phyloP scores from a whole-genome alignment of 2,329 filamentous ascomycete genomes.

The Chaetomiaceae sp. region DNA sequence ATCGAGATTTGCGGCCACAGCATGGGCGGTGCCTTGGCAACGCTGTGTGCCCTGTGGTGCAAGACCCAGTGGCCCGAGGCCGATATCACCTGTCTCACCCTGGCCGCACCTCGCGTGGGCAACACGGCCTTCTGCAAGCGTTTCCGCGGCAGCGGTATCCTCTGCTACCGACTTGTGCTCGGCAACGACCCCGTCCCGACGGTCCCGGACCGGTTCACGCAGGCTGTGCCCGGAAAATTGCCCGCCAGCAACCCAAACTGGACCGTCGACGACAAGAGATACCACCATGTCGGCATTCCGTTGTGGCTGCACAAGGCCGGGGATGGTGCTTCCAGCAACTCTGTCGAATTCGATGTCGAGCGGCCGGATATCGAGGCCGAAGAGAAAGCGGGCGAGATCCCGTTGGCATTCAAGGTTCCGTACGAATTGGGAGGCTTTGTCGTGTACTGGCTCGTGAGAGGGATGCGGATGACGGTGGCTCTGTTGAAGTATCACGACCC shows the following conservation, averaged over 20 bases:
- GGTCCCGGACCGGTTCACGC: slow-evolving; percentile 10
- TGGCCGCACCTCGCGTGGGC: slow-evolving; percentile 8
- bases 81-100: slow-evolving; percentile 7
- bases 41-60: slow-evolving; percentile 10
- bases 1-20: slow-evolving; percentile 15
- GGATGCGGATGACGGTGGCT: neutral
- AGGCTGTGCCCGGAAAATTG: slow-evolving; percentile 7
- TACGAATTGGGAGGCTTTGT: slow-evolving; percentile 5
- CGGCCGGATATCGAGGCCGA: slow-evolving; percentile 7
- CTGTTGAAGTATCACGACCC: slow-evolving; percentile 5
- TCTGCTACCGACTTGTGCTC: slow-evolving; percentile 2
- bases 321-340: neutral
- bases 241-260: neutral
- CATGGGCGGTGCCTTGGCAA: slow-evolving; percentile 6
- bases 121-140: slow-evolving; percentile 1
- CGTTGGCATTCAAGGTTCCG: neutral
- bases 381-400: no score
- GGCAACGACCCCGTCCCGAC: slow-evolving; percentile 11
- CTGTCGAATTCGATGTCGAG: slow-evolving; percentile 1
- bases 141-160: neutral
- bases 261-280: neutral
- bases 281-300: slow-evolving; percentile 8
- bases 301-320: slow-evolving; percentile 1
- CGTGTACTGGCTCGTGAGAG: neutral
- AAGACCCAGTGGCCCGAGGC: slow-evolving; percentile 5